Conservation (phyloP, 441 rosid species). For the Eruca vesicaria region DNA sequence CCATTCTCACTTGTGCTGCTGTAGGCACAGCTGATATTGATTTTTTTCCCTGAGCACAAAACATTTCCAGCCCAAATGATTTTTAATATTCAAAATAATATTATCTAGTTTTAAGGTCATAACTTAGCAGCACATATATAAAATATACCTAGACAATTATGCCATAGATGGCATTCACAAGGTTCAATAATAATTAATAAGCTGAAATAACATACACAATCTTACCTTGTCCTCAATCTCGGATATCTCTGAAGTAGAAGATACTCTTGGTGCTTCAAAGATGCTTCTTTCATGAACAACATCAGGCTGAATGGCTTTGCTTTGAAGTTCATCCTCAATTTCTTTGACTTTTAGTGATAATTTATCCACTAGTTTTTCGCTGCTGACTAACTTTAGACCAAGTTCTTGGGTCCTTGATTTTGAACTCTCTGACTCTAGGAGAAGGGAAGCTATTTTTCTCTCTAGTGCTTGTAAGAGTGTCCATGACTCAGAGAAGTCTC, state of each 20-base stretch:
- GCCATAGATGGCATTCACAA: neutral
- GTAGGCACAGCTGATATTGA: conserved; percentile 55
- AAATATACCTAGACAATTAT: neutral
- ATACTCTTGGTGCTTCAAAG: conserved; percentile 60
- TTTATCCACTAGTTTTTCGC: conserved; percentile 69
- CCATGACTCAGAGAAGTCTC: conserved; percentile 40
- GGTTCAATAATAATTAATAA: neutral
- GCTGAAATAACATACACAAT: neutral
- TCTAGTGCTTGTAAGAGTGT: conserved; percentile 55
- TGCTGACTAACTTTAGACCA: conserved; percentile 56
- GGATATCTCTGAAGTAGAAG: conserved; percentile 78
- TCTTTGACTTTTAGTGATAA: conserved; percentile 58
- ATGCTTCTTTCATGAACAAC: conserved; percentile 70
- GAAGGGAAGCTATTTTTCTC: conserved; percentile 50
- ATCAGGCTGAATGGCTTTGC: conserved; percentile 54
- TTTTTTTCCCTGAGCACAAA: conserved; percentile 56
- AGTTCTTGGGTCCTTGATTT: conserved; percentile 65
- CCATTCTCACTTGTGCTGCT: conserved; percentile 80
- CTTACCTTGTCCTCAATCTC: conserved; percentile 84
- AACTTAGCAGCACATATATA: neutral
- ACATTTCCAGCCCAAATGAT: conserved; percentile 6
- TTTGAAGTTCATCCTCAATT: conserved; percentile 63
- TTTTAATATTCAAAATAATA: conserved; percentile 22
- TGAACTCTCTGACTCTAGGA: conserved; percentile 61
- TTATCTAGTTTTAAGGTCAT: neutral